Conservation (phyloP, 2,329 filamentous ascomycete genomes). For the Rachicladosporium sp. region DNA sequence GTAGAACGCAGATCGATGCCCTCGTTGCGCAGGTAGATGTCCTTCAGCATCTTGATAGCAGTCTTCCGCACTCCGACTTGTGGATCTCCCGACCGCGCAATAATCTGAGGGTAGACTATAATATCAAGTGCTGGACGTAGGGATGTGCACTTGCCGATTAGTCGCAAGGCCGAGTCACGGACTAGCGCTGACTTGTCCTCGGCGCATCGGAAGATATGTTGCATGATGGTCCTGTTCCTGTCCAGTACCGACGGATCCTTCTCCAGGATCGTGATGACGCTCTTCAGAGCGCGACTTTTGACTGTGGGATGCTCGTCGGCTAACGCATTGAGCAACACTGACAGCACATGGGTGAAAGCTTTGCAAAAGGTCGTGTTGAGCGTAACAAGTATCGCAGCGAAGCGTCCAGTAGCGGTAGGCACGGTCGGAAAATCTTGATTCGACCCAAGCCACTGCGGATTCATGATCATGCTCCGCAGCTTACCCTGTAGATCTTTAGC, state of each 20-base stretch:
- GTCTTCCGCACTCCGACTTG: conserved; percentile 83
- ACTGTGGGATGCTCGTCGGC: conserved; percentile 85
- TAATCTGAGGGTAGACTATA: conserved; percentile 60
- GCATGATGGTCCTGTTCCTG: conserved; percentile 61
- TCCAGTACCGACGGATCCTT: conserved; percentile 85
- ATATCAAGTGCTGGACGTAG: conserved; percentile 67
- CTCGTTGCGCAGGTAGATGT: conserved; percentile 75
- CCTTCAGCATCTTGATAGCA: conserved; percentile 82
- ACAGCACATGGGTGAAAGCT: conserved; percentile 66
- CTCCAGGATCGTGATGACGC: conserved; percentile 79
- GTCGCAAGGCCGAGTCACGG: conserved; percentile 72
- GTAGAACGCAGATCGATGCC: conserved; percentile 57
- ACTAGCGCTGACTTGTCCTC: conserved; percentile 79
- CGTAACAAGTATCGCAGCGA: conserved; percentile 70
- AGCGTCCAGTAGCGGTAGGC: conserved; percentile 54
- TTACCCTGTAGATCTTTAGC: conserved; percentile 32
- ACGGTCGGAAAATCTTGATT: conserved; percentile 53
- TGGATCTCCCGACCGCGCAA: conserved; percentile 64
- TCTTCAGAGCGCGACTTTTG: conserved; percentile 82
- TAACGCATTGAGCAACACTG: conserved; percentile 70
- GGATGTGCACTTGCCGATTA: conserved; percentile 78
- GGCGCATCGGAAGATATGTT: conserved; percentile 64
- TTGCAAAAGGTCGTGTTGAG: conserved; percentile 77
- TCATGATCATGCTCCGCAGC: conserved; percentile 59
- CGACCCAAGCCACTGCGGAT: conserved; percentile 54